phyloP scores from a whole-genome alignment of 2,329 filamentous ascomycete genomes.

The Proliferodiscus dingleyae region DNA sequence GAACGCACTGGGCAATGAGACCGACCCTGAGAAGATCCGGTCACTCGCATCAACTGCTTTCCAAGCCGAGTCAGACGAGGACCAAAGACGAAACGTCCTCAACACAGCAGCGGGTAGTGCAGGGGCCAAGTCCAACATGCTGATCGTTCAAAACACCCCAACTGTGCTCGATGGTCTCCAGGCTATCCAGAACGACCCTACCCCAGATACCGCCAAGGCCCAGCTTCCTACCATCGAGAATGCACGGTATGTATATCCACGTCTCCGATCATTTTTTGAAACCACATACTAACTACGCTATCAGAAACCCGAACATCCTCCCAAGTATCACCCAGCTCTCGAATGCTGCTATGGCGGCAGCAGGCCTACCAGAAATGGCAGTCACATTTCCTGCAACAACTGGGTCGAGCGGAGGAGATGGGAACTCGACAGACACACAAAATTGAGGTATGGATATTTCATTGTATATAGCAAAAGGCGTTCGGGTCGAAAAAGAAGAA shows the following conservation, averaged over 20 bases:
- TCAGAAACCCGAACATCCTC: constrained; percentile 26
- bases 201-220: constrained; percentile 1
- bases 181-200: constrained; percentile 18
- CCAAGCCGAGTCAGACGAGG: constrained; percentile 24
- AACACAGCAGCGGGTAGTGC: constrained; percentile 19
- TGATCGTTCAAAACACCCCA: constrained; percentile 26
- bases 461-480: no score
- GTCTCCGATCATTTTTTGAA: background rate
- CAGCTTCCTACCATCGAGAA: constrained; percentile 15
- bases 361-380: constrained; percentile 12
- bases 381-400: constrained; percentile 19
- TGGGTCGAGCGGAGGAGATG: background rate
- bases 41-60: constrained; percentile 20
- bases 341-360: constrained; percentile 20
- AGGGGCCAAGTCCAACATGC: constrained; percentile 17
- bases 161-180: constrained; percentile 20
- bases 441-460: no score
- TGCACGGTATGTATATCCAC: constrained; percentile 12
- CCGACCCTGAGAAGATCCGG: constrained; percentile 13
- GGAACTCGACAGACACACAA: no score
- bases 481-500: no score
- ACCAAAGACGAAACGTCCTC: constrained; percentile 21
- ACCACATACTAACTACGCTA: background rate
- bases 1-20: constrained; percentile 16
- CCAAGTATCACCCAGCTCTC: constrained; percentile 26